Base-by-base conservation (phyloP, 1,139 yeast species). In the Candida tetrigidarum region DNA sequence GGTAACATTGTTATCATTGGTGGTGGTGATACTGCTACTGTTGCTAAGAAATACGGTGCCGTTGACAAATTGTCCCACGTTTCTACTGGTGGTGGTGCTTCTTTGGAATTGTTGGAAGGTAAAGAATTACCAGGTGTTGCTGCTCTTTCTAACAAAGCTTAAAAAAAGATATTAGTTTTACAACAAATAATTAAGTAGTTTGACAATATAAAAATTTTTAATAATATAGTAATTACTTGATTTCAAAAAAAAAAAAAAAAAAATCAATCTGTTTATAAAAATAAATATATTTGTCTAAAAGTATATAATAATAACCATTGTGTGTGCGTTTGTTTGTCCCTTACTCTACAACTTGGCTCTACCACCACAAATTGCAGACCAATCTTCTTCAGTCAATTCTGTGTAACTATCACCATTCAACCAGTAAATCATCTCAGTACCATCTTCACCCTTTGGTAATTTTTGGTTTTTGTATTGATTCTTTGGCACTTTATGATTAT, bases 21-120 rank as follows among this genome's bases (percentile, higher is more conserved):
- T 71, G 98, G 98, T 83, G 98, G 98, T 81, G 98, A 92, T 76
- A 92, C 98, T 63, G 98, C 98, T 57, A 92, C 98, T 58, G 98
- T 91, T 57, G 97, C 97, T 63, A 91, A 91, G 88, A 92, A 92
- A 80, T 92, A 76, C 72, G 97, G 96, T 66, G 96, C 84, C 55
- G 93, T 89, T 62, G 96, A 88, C 68, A 88, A 91, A 80, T 83
- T 92, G 65, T 89, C 97, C 46, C 98, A 92, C 74, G 97, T 92
- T 56, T 91, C 97, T 56, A 92, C 98, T 54, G 98, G 98, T 76
- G 98, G 98, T 76, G 98, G 98, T 82, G 98, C 98, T 56, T 91
- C 97, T 51, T 83, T 92, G 69, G 98, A 92, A 76, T 85, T 92
- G 69, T 85, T 92, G 68, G 98, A 92, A 79, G 98, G 98, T 77